Conservation (phyloP, 108 stramenopile genomes). For the Pseudonitzschia multistriata region DNA sequence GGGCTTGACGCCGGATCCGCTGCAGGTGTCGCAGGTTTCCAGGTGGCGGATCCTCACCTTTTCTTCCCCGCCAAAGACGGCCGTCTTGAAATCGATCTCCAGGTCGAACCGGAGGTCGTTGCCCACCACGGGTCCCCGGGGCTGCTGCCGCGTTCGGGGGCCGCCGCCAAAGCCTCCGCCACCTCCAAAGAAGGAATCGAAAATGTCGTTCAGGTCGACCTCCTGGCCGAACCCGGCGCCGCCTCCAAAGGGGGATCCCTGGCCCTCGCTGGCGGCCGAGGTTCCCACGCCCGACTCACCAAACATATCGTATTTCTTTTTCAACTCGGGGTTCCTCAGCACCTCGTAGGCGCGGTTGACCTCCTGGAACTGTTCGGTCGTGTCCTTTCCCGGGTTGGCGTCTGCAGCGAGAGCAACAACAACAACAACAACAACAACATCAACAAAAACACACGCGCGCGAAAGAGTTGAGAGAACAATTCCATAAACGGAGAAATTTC, state of each 20-base stretch:
- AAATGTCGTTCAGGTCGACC: constrained; percentile 95
- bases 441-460: no score
- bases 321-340: constrained; percentile 81
- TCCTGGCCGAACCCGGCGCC: constrained; percentile 82
- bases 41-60: constrained; percentile 92
- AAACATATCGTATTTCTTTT: constrained; percentile 88
- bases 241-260: constrained; percentile 49
- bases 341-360: constrained; percentile 93
- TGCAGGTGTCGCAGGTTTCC: constrained; percentile 89
- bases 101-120: constrained; percentile 92
- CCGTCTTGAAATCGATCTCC: constrained; percentile 93
- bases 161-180: constrained; percentile 66
- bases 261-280: constrained; percentile 49
- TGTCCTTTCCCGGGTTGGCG: constrained; percentile 76
- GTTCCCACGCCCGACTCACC: constrained; percentile 78
- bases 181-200: constrained; percentile 94
- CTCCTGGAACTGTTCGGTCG: constrained; percentile 76
- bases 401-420: constrained; percentile 27
- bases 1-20: constrained; percentile 88
- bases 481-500: no score
- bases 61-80: constrained; percentile 94
- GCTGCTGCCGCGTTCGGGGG: constrained; percentile 43
- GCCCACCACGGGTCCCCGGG: constrained; percentile 77
- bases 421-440: neutral
- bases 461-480: no score